Percentiles rank a stretch among this genome's conserved stretches.
These are phyloP conservation scores for Cladosporium sp. DNA, from an alignment of 2,329 filamentous ascomycete species.

Conservation along the genomic window DNA sequence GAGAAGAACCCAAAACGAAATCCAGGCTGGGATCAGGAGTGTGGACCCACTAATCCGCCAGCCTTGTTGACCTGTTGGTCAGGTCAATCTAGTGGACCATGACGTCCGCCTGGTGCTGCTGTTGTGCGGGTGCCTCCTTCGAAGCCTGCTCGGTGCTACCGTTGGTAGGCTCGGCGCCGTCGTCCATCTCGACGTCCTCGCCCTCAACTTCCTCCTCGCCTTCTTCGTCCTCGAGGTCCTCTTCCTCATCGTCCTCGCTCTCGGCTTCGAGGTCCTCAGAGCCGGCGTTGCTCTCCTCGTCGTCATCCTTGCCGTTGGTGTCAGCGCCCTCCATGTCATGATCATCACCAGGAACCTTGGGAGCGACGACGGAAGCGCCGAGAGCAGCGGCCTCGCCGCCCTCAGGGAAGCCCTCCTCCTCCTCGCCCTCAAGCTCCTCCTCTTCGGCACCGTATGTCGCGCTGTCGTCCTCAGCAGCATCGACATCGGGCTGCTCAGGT, in stretches of 20 bases:
- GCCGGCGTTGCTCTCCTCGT: slow-evolving; percentile 64
- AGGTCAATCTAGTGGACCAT: slow-evolving; percentile 31
- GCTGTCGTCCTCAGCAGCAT: slow-evolving; percentile 77
- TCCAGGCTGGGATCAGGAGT: neutral
- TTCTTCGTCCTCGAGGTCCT: slow-evolving; percentile 44
- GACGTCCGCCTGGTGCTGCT: slow-evolving; percentile 27
- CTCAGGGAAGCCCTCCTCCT: slow-evolving; percentile 55
- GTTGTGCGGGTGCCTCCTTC: slow-evolving; percentile 15
- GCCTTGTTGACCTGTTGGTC: neutral
- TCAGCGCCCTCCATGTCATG: slow-evolving; percentile 75
- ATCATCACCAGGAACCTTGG: slow-evolving; percentile 57
- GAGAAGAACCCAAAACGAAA: slow-evolving; percentile 2
- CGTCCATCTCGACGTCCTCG: slow-evolving; percentile 29
- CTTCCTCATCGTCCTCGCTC: slow-evolving; percentile 48
- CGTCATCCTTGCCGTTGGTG: slow-evolving; percentile 61
- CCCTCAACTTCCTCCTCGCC: slow-evolving; percentile 38
- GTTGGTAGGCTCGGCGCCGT: slow-evolving; percentile 1
- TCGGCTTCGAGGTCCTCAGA: slow-evolving; percentile 55
- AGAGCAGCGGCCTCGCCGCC: slow-evolving; percentile 46
- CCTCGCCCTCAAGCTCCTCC: slow-evolving; percentile 62
- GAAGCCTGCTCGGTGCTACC: slow-evolving; percentile 19
- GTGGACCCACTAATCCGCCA: neutral
- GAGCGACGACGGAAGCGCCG: slow-evolving; percentile 25
- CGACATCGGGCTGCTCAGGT: slow-evolving; percentile 95
- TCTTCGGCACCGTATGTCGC: slow-evolving; percentile 91